Conservation (phyloP, 1,284 basidiomycete genomes). For the Melampsora larici-populina region DNA sequence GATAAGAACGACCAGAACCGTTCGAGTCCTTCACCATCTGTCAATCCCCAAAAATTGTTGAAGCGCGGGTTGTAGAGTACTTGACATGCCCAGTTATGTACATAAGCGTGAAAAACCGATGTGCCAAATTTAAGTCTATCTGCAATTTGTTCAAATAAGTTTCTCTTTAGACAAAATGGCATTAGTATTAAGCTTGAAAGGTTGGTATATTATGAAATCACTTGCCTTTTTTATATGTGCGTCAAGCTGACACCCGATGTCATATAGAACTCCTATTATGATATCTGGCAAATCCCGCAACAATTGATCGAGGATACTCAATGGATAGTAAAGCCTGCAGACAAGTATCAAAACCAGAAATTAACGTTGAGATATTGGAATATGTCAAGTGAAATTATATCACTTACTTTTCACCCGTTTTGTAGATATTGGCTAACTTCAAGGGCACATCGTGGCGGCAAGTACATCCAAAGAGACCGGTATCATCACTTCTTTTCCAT, state of each 20-base stretch:
- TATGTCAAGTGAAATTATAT: no score
- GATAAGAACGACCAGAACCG: not conserved
- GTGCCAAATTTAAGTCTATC: conserved; percentile 6
- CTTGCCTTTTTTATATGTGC: conserved; percentile 7
- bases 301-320: no score
- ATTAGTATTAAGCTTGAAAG: not conserved
- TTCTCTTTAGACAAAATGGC: not conserved
- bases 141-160: not conserved
- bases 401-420: conserved; percentile 15
- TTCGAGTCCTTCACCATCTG: no score
- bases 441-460: conserved; percentile 7
- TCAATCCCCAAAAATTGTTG: no score
- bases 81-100: no score
- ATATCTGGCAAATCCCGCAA: no score
- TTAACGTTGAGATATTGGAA: not conserved
- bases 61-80: no score
- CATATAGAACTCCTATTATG: no score
- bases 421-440: conserved; percentile 1
- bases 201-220: not conserved
- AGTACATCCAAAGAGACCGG: not conserved
- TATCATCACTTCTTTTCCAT: not conserved
- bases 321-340: no score
- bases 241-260: conserved; percentile 18
- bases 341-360: not conserved
- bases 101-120: no score